A percentile compares a stretch with the other conserved stretches of the same genome.
Evolutionary conservation across 2,329 filamentous ascomycete species (phyloP).

Genomic region (Neonectria sp.): DNA sequence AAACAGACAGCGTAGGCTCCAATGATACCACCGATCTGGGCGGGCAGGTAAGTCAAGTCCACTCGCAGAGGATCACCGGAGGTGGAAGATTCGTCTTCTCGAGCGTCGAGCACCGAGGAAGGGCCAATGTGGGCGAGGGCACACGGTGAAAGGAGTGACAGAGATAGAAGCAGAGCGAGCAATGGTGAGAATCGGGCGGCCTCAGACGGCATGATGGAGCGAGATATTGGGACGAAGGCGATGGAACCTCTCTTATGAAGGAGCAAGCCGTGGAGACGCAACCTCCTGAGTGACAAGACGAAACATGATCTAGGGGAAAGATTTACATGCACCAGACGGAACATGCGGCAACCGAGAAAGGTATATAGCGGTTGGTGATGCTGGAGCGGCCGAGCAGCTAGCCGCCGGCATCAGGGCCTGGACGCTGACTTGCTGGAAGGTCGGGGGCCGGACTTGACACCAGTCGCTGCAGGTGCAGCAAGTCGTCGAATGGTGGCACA

Average conservation of each 20-base stretch:
- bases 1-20: slow-evolving; percentile 87
- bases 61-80: slow-evolving; percentile 70
- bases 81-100: slow-evolving; percentile 66
- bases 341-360: slow-evolving; percentile 60
- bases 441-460: slow-evolving; percentile 32
- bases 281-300: slow-evolving; percentile 63
- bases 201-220: slow-evolving; percentile 59
- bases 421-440: slow-evolving; percentile 59
- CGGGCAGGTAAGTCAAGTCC: slow-evolving; percentile 78
- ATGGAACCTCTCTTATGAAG: slow-evolving; percentile 49
- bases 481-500: slow-evolving; percentile 51
- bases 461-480: slow-evolving; percentile 27
- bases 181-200: slow-evolving; percentile 46
- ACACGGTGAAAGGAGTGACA: slow-evolving; percentile 46
- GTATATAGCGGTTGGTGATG: slow-evolving; percentile 73
- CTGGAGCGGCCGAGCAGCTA: slow-evolving; percentile 53
- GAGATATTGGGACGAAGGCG: slow-evolving; percentile 42
- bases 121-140: slow-evolving; percentile 51
- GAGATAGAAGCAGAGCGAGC: slow-evolving; percentile 48
- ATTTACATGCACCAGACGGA: slow-evolving; percentile 59
- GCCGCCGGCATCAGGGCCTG: slow-evolving; percentile 57
- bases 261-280: slow-evolving; percentile 53
- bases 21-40: slow-evolving; percentile 86
- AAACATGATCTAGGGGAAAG: slow-evolving; percentile 67
- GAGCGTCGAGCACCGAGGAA: slow-evolving; percentile 42